Base-by-base conservation (phyloP, 2,329 filamentous ascomycete genomes). In the Colletotrichum sp. region DNA sequence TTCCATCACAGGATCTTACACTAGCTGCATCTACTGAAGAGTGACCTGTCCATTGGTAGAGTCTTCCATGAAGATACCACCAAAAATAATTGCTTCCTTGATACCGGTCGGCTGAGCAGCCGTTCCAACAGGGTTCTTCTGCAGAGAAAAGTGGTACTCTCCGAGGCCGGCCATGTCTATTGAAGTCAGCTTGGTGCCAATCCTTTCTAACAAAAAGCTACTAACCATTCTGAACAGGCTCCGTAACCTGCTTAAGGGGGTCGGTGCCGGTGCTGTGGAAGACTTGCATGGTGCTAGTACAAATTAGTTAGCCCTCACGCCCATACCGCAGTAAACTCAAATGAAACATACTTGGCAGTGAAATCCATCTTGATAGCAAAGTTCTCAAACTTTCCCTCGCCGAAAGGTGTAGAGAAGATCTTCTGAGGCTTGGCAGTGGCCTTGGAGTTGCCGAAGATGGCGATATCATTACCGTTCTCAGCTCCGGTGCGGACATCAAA, bases 121-220 rank as follows among this genome's bases (percentile, higher is more conserved):
- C 48, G 82, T 65, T 64, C 80, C 81, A 18, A 81, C 80, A n/a
- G 77, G 55, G 67, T 78, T 87, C 84, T 89, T 89, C 69, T 89
- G 80, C 12, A 89, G 81, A 44, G 87, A 87, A 18, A 88, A 81
- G 79, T 89, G 87, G 78, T 78, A 88, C 74, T 88, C 86, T 18
- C 87, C 87, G n/a, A 83, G 83, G 6, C 87, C 87, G 24, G 83
- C 71, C 12, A 76, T 71, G 18, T 75, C 75, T 76, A 2, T 3
- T 15, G 9, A 8, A 22, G 32, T 75, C 30, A 76, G 75, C 60
- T 22, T 16, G 8, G 18, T 55, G 24, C 13, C 32, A 26, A 15
- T 24, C 26, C 22, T 15, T 24, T 22, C 22, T 3, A 28, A n/a
- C 7, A 15, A 7, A 5, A 6, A 8, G 4, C 9, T 10, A 80